Evolutionary conservation across 495 filamentous ascomycete species (phyloP).

Genomic region (Penicillium tannophilum): DNA sequence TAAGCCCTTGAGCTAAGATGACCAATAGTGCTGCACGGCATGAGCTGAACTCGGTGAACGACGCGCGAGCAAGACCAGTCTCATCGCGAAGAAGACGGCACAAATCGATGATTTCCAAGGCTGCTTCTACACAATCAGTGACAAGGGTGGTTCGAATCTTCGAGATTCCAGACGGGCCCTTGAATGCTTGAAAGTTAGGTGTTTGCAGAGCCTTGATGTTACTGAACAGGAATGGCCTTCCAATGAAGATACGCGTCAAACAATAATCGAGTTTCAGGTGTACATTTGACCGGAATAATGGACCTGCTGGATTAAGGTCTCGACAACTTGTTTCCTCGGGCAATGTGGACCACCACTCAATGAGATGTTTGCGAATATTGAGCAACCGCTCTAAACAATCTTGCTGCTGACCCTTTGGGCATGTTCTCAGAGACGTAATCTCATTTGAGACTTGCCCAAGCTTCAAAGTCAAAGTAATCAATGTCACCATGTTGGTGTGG

Average conservation of each 20-base stretch:
- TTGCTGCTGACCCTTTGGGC: slow-evolving; percentile 43
- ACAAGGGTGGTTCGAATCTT: slow-evolving; percentile 47
- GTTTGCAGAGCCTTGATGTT: slow-evolving; percentile 38
- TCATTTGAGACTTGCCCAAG: slow-evolving; percentile 47
- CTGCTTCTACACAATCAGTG: slow-evolving; percentile 52
- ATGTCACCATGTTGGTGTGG: slow-evolving; percentile 48
- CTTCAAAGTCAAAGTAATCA: slow-evolving; percentile 50
- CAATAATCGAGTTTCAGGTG: slow-evolving; percentile 55
- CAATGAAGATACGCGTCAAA: slow-evolving; percentile 50
- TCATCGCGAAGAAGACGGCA: slow-evolving; percentile 51
- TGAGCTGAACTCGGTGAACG: slow-evolving; percentile 55
- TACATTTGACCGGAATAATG: slow-evolving; percentile 49
- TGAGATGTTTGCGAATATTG: slow-evolving; percentile 41
- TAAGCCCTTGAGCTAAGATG: slow-evolving; percentile 51
- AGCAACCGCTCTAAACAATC: slow-evolving; percentile 48
- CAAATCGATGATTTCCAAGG: slow-evolving; percentile 51
- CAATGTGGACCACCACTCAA: slow-evolving; percentile 53
- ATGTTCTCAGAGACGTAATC: slow-evolving; percentile 44
- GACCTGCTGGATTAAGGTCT: slow-evolving; percentile 41
- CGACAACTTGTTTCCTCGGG: slow-evolving; percentile 47
- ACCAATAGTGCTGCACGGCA: slow-evolving; percentile 54
- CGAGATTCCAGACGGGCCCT: slow-evolving; percentile 37
- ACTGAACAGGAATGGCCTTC: slow-evolving; percentile 53
- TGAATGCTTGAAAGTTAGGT: slow-evolving; percentile 22
- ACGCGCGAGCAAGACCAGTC: slow-evolving; percentile 51